Base-by-base conservation (phyloP, 208 protist species). In the Leishmania braziliensis region DNA sequence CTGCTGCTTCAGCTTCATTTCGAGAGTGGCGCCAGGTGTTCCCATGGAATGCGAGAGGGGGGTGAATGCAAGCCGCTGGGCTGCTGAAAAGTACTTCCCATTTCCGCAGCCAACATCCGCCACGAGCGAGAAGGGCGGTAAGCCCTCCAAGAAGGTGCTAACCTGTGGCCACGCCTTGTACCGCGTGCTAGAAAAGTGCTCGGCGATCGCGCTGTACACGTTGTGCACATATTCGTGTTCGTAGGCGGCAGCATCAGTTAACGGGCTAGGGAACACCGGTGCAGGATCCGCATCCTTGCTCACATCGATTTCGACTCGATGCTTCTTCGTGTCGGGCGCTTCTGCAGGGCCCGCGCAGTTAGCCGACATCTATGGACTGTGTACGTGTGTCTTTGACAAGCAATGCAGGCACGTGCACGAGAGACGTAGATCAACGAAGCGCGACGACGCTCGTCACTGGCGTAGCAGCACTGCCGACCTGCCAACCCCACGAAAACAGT, bases 91-190 rank as follows among this genome's bases (percentile, higher is more conserved):
- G 84, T 96, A 96, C 84, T 97, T 98, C 10, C 95, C 95, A 78
- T 98, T 98, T 36, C 95, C 95, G 77, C 94, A 97, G 48, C 95
- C 95, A 23, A 96, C 85, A 80, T 98, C 95, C 0, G 88, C 92
- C 14, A 97, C 80, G n/a, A 95, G 14, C 26, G 87, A 79, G 85
- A 89, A 90, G 29, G 89, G 82, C 20, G 92, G 91, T 4, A 95
- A 82, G 1, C 82, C 69, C 53, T 93, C 87, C 50, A 97, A 79
- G 80, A 98, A 98, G 16, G 74, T 69, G 10, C 73, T 68, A 9
- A 98, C 90, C n/a, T 85, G 82, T 26, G 95, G 94, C 94, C 95
- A 98, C 26, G 92, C 87, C 81, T 96, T 97, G 89, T 96, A 98
- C 14, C 95, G 92, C 9, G 95, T 97, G 46, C 87, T 75, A 51